Evolutionary conservation across 148 eudicot species (phyloP).

Genomic region (Spergularia bocconei): DNA sequence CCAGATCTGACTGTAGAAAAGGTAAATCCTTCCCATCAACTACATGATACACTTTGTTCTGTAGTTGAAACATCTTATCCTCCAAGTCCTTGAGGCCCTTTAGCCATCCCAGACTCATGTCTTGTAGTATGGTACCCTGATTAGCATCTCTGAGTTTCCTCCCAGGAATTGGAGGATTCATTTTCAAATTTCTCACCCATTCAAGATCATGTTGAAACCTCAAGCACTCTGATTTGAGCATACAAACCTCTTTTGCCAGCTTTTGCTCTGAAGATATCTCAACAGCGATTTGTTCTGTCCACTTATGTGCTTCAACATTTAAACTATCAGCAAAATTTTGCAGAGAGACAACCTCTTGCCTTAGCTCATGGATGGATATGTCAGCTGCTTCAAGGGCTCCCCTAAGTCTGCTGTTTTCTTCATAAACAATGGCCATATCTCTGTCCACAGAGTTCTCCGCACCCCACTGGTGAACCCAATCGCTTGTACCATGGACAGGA

Average conservation of each 20-base stretch:
- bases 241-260: slow-evolving; percentile 62
- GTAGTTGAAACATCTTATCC: slow-evolving; percentile 63
- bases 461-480: slow-evolving; percentile 54
- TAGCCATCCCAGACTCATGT: slow-evolving; percentile 35
- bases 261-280: slow-evolving; percentile 65
- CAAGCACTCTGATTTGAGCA: slow-evolving; percentile 68
- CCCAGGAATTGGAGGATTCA: slow-evolving; percentile 32
- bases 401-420: slow-evolving; percentile 65
- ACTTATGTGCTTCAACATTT: slow-evolving; percentile 59
- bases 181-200: slow-evolving; percentile 46
- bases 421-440: slow-evolving; percentile 55
- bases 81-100: slow-evolving; percentile 54
- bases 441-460: slow-evolving; percentile 50
- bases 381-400: slow-evolving; percentile 70
- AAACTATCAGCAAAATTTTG: slow-evolving; percentile 64
- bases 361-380: slow-evolving; percentile 60
- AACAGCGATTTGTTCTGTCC: slow-evolving; percentile 47
- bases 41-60: slow-evolving; percentile 48
- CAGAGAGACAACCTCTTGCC: slow-evolving; percentile 61
- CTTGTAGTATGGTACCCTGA: slow-evolving; percentile 29
- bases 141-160: slow-evolving; percentile 23
- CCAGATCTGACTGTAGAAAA: slow-evolving; percentile 60
- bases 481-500: slow-evolving; percentile 40
- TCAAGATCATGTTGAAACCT: slow-evolving; percentile 67
- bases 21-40: slow-evolving; percentile 51